Evolutionary conservation across 2,329 filamentous ascomycete genomes (phyloP).

Genomic region (Botrytis paeoniae): DNA sequence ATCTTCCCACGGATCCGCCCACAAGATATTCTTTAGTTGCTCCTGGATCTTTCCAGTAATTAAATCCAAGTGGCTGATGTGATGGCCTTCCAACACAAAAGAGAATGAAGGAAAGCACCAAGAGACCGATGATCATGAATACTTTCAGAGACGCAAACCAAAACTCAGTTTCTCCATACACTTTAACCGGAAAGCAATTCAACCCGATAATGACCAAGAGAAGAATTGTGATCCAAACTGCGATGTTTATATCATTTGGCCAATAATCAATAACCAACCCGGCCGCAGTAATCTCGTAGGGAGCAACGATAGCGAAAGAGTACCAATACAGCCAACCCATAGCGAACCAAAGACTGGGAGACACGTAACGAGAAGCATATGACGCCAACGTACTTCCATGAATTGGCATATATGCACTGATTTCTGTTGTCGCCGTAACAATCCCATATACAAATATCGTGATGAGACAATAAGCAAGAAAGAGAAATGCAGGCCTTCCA

Average conservation of each 20-base stretch:
- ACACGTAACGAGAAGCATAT: neutral
- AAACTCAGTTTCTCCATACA: neutral
- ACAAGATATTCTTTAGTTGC: neutral
- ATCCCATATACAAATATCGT: neutral
- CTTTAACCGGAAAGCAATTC: neutral
- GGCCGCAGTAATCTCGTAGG: neutral
- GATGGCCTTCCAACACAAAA: neutral
- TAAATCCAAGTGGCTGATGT: neutral
- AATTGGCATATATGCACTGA: neutral
- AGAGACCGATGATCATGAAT: neutral
- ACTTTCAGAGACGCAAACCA: neutral
- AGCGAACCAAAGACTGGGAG: neutral
- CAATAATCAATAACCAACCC: neutral
- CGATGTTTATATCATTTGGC: neutral
- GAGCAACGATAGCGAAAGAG: neutral
- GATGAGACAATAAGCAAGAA: neutral
- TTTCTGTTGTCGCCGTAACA: neutral
- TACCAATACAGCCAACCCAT: conserved; percentile 1
- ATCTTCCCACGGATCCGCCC: neutral
- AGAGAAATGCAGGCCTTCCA: neutral
- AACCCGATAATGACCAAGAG: neutral
- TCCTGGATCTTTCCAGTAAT: neutral
- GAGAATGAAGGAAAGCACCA: neutral
- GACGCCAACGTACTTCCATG: neutral
- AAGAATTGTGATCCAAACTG: neutral